Base-by-base conservation (phyloP, 2,329 filamentous ascomycete genomes). In the Fonsecaea erecta region DNA sequence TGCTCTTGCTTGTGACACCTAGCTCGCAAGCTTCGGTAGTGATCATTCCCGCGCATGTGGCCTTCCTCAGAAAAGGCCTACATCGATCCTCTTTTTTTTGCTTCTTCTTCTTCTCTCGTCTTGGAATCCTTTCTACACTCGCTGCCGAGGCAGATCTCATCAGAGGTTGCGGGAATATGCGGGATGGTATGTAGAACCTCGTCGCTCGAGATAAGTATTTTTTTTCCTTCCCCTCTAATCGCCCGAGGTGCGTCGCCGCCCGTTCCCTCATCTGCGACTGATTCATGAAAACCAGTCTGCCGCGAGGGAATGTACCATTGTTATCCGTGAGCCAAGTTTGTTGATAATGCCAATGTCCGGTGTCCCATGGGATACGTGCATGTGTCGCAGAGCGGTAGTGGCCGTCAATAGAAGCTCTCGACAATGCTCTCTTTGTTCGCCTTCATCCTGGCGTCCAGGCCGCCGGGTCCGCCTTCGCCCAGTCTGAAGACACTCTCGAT, bases 341-440 rank as follows among this genome's bases (percentile, higher is more conserved):
- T 24, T 16, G 43, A 48, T 24, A n/a, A 16, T 18, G 37, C 5
- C 43, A 21, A 24, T 24, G 18, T 24, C 18, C 43, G 12, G n/a
- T 24, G 43, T 48, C 43, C 5, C 21, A 48, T 40, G 12, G 21
- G 43, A 48, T 21, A 48, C 24, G 9, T 48, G 18, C 43, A 48
- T 11, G n/a, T 18, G 43, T 48, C 18, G 11, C 43, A 48, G 24
- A 24, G 26, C 26, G 21, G 7, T 52, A n/a, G 35, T n/a, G n/a
- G n/a, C n/a, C n/a, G n/a, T 60, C 65, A 99, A 83, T 99, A 99
- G 83, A 98, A 99, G 74, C 92, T 96, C 84, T 99, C 95, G 68
- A 99, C 95, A 87, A 99, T 96, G 71, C 93, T 95, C 78, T 98
- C 94, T 86, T 97, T 98, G 83, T 97, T 89, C 59, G 88, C 90